Base-by-base conservation (phyloP, 768 basidiomycete species). In the Serendipita vermifera region DNA sequence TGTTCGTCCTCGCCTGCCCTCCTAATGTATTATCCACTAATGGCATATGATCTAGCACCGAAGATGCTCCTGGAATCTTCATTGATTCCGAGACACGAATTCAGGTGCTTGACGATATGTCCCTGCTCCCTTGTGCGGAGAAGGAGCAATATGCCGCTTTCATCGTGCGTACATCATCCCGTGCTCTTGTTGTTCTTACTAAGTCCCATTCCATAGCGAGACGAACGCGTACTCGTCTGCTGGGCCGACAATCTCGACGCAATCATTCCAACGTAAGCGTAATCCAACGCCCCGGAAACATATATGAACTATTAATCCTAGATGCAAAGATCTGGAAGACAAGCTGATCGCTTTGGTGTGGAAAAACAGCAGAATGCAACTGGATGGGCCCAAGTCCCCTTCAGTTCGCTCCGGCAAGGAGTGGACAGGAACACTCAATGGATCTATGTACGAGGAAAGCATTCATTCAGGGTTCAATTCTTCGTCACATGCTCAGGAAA, bases 101-200 rank as follows among this genome's bases (percentile, higher is more conserved):
- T 54, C 88, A 90, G 66, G 77, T 92, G 59, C 65, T 91, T 46
- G 85, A 89, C 62, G 82, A 84, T 22, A 82, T 92, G 73, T 69
- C 80, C 57, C 73, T 78, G 64, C 80, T 92, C 35, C 83, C 85
- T 3, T 76, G 80, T 54, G 69, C 88, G 5, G 86, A 92, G 65
- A 92, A 91, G 71, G 89, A 92, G 65, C 89, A 92, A 63, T 89
- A 85, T 51, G 90, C 82, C 17, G 88, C 89, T 0, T 92, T 92
- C 65, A 80, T 89, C 63, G 83, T 83, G 57, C 59, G 82, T 75
- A 29, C n/a, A 7, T 51, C 3, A 15, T 15, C 9, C 40, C 40
- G 24, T 11, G 40, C 40, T 13, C 24, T 17, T 15, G 26, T 20
- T 41, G 26, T 17, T 20, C 2, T 6, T 41, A 51, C 27, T 51